A percentile compares a stretch with the other conserved stretches of the same genome.
These are phyloP conservation scores for Epichloe scottii DNA, from an alignment of 2,329 filamentous ascomycete species.

Conservation along the genomic window DNA sequence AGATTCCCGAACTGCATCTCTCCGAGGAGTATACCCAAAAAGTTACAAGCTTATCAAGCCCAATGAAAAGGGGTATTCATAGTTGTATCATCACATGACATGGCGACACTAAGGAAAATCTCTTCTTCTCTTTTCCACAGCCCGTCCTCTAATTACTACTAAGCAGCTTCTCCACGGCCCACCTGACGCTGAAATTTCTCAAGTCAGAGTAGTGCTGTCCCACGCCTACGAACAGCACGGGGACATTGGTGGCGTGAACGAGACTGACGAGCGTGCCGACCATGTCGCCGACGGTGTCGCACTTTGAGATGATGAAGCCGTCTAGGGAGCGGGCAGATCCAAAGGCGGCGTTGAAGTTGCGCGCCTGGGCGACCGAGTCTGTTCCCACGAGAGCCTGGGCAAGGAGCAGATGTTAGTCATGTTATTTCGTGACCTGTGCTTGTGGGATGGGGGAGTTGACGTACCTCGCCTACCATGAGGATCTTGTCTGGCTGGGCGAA, in stretches of 20 bases:
- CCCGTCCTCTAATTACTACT: constrained; percentile 28
- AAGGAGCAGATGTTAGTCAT: neutral
- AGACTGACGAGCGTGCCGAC: constrained; percentile 90
- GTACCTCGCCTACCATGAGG: constrained; percentile 69
- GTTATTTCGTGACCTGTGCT: constrained; percentile 3
- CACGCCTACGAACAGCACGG: constrained; percentile 79
- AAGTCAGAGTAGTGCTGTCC: constrained; percentile 59
- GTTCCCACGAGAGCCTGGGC: constrained; percentile 74
- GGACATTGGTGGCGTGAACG: constrained; percentile 93
- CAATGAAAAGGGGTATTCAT: too few relatives aligned
- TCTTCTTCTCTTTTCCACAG: too few relatives aligned
- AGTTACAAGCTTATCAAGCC: too few relatives aligned
- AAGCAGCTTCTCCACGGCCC: constrained; percentile 55
- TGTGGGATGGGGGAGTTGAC: constrained; percentile 4
- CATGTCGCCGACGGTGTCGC: constrained; percentile 99
- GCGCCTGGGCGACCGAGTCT: constrained; percentile 86
- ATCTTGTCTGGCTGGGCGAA: constrained; percentile 96
- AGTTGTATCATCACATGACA: too few relatives aligned
- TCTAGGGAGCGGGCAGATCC: constrained; percentile 70
- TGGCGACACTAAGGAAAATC: too few relatives aligned
- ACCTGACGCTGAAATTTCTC: constrained; percentile 55
- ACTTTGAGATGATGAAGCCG: constrained; percentile 97
- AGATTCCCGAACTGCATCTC: too few relatives aligned
- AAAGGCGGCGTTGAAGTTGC: constrained; percentile 92
- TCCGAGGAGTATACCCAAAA: too few relatives aligned